phyloP scores from a whole-genome alignment of 192 early-diverging fungal genomes.

The Backusella circina region DNA sequence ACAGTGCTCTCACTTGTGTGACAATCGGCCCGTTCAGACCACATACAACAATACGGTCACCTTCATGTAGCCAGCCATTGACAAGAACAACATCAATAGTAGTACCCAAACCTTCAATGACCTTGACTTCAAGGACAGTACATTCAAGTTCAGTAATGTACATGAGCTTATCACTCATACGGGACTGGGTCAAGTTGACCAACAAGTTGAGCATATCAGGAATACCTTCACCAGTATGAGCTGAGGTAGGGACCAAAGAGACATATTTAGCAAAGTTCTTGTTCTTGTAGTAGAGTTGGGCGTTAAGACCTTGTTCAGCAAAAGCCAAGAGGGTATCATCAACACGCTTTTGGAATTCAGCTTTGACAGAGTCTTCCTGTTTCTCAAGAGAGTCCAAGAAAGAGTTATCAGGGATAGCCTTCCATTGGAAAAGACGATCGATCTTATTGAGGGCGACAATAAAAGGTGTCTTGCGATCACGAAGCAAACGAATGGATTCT shows the following conservation, averaged over 20 bases:
- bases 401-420: constrained; percentile 75
- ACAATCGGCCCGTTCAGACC: constrained; percentile 93
- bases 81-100: constrained; percentile 96
- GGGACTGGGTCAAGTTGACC: constrained; percentile 86
- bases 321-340: constrained; percentile 77
- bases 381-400: constrained; percentile 74
- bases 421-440: constrained; percentile 95
- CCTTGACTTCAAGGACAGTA: constrained; percentile 99
- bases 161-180: constrained; percentile 95
- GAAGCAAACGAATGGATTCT: constrained; percentile 89
- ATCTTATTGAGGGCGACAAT: constrained; percentile 99
- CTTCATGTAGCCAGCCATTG: constrained; percentile 92
- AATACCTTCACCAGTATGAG: constrained; percentile 97
- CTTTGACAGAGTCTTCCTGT: constrained; percentile 69
- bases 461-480: constrained; percentile 94
- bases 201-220: constrained; percentile 94
- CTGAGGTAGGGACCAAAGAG: constrained; percentile 95
- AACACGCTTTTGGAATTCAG: constrained; percentile 86
- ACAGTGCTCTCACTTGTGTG: constrained; percentile 87
- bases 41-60: constrained; percentile 93
- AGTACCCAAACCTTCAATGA: constrained; percentile 96
- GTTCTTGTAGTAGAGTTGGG: constrained; percentile 92
- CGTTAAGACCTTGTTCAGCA: constrained; percentile 96
- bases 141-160: constrained; percentile 94
- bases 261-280: constrained; percentile 93